These are phyloP conservation scores for Jamesozyma gamospora DNA, from an alignment of 805 yeast species.

Conservation along the genomic window DNA sequence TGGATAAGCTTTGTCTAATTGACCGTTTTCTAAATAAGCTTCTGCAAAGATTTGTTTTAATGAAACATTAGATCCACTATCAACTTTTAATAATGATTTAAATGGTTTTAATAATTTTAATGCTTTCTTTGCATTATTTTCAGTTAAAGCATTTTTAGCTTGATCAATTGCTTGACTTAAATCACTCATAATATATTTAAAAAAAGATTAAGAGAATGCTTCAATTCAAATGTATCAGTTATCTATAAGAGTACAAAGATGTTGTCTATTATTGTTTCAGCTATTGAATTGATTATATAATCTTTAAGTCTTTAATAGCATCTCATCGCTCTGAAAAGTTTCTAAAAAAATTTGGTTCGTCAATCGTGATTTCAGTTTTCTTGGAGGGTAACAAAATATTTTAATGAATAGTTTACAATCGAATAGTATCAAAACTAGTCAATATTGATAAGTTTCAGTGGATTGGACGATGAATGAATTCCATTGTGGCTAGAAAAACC, in stretches of 20 bases:
- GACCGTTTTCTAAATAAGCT: slow-evolving; percentile 66
- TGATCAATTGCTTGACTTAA: slow-evolving; percentile 9
- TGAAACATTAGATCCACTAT: slow-evolving; percentile 31
- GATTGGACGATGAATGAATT: no score
- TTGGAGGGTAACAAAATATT: no score
- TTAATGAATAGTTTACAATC: no score
- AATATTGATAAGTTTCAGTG: no score
- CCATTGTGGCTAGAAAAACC: neutral
- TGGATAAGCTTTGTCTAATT: slow-evolving; percentile 68
- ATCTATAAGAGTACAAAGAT: no score
- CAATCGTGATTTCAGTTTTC: neutral
- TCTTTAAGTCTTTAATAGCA: no score
- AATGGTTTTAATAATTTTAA: slow-evolving; percentile 28
- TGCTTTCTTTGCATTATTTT: slow-evolving; percentile 28
- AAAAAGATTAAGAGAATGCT: neutral
- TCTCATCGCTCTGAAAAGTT: slow-evolving; percentile 2
- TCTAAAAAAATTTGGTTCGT: neutral
- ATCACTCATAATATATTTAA: slow-evolving; percentile 9
- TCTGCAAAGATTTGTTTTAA: slow-evolving; percentile 60
- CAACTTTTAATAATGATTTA: slow-evolving; percentile 18
- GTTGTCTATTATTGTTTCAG: no score
- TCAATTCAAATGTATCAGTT: no score
- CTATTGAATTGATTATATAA: no score
- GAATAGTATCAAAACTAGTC: no score
- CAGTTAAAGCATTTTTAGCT: slow-evolving; percentile 19